Evolutionary conservation across 2,329 filamentous ascomycete genomes (phyloP).

Genomic region (Fusarium solani-melongenae): DNA sequence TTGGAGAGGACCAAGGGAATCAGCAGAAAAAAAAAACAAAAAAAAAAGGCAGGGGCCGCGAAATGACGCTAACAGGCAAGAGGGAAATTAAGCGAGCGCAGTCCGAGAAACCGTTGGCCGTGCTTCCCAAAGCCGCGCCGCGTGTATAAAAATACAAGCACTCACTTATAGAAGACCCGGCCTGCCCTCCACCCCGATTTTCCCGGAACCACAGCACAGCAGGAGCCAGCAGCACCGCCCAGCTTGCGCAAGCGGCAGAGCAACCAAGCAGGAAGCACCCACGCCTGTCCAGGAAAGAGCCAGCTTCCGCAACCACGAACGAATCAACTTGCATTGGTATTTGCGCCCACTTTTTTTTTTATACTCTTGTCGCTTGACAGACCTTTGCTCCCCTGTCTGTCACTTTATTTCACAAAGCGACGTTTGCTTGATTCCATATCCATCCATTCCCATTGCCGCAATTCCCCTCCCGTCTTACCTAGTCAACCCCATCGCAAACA

Average conservation of each 20-base stretch:
- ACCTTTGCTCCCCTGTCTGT: background rate
- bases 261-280: conserved; percentile 37
- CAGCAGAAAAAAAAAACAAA: conserved; percentile 23
- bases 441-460: conserved; percentile 12
- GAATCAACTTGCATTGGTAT: background rate
- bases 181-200: conserved; percentile 58
- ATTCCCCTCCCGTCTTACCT: conserved; percentile 25
- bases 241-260: conserved; percentile 35
- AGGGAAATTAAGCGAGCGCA: conserved; percentile 53
- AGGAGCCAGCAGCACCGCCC: conserved; percentile 19
- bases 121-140: conserved; percentile 43
- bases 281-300: conserved; percentile 31
- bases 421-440: conserved; percentile 5
- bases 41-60: conserved; percentile 35
- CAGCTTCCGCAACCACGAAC: conserved; percentile 18
- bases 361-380: background rate
- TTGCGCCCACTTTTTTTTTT: conserved; percentile 30
- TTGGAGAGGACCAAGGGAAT: conserved; percentile 33
- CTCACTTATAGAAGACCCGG: conserved; percentile 57
- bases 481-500: conserved; percentile 6
- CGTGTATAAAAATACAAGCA: conserved; percentile 60
- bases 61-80: conserved; percentile 48
- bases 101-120: conserved; percentile 49
- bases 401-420: background rate
- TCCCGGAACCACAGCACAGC: conserved; percentile 44